phyloP scores from a whole-genome alignment of 768 basidiomycete genomes.

The Pleurotus salmoneostramineus region DNA sequence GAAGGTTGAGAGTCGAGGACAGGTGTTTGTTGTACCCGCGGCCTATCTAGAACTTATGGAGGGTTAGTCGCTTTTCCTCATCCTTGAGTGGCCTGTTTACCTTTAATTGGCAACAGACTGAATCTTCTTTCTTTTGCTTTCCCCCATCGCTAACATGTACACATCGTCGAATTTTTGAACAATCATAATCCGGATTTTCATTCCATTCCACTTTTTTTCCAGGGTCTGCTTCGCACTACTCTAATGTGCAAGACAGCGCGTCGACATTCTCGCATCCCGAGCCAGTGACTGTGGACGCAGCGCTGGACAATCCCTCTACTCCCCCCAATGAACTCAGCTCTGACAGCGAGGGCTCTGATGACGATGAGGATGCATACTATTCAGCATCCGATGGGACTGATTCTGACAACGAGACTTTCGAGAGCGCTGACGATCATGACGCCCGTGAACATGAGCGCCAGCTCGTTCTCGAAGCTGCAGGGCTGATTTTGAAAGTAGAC shows the following conservation, averaged over 20 bases:
- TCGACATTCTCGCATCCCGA: not conserved
- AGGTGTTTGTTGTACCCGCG: slow-evolving; percentile 89
- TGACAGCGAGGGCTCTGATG: not conserved
- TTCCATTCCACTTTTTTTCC: slow-evolving; percentile 8
- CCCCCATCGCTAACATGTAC: slow-evolving; percentile 39
- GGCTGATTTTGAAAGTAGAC: slow-evolving; percentile 70
- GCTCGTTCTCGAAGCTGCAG: slow-evolving; percentile 85
- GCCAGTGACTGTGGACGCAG: not conserved
- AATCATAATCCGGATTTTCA: slow-evolving; percentile 22
- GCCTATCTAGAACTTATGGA: slow-evolving; percentile 81
- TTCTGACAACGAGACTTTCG: slow-evolving; percentile 42
- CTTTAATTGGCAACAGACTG: slow-evolving; percentile 67
- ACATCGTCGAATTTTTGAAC: slow-evolving; percentile 22
- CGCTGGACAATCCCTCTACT: not conserved
- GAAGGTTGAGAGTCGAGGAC: slow-evolving; percentile 87
- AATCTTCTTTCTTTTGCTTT: slow-evolving; percentile 63
- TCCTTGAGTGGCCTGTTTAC: slow-evolving; percentile 60
- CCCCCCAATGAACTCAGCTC: not conserved
- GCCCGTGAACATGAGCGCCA: slow-evolving; percentile 73
- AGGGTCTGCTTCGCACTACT: not conserved
- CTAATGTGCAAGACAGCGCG: slow-evolving; percentile 1
- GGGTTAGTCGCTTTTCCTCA: slow-evolving; percentile 75
- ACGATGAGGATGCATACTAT: slow-evolving; percentile 16
- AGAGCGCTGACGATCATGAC: slow-evolving; percentile 47
- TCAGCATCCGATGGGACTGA: slow-evolving; percentile 22